A percentile compares a stretch with the other conserved stretches of the same genome.
Conservation (phyloP, 2,329 filamentous ascomycete genomes). For the Trichoderma sp. region DNA sequence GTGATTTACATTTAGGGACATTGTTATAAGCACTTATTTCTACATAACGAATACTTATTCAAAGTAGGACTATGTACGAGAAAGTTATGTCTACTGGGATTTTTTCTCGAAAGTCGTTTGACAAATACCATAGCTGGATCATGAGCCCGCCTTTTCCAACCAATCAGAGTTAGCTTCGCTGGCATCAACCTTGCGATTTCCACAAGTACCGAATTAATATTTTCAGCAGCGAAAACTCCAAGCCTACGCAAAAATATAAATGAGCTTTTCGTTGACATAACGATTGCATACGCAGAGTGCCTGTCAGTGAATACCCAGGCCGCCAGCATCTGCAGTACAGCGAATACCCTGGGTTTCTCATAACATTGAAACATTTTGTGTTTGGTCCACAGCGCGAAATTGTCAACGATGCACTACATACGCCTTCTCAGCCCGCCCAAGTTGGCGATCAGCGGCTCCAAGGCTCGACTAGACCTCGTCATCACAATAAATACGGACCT, state of each 20-base stretch:
- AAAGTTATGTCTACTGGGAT: not conserved
- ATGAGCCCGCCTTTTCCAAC: not conserved
- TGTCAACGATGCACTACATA: not conserved
- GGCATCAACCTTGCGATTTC: not conserved
- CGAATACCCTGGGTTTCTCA: not conserved
- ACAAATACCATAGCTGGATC: not conserved
- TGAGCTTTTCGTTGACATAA: not conserved
- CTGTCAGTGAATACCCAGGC: not conserved
- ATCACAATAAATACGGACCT: not conserved
- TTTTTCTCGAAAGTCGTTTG: too few species aligned
- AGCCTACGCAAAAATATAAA: not conserved
- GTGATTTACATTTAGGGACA: not conserved
- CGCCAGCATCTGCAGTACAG: not conserved
- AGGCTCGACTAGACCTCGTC: not conserved
- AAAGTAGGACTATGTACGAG: not conserved
- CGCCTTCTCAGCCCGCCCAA: not conserved
- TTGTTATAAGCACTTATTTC: too few species aligned
- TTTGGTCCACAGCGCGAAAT: not conserved
- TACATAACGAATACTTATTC: not conserved
- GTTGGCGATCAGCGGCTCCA: not conserved
- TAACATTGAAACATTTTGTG: not conserved
- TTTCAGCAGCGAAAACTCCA: not conserved
- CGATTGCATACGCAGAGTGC: not conserved
- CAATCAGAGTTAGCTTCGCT: not conserved
- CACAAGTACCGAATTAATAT: not conserved